phyloP scores from a whole-genome alignment of 352 stramenopile species.

The Pythium periplocum region DNA sequence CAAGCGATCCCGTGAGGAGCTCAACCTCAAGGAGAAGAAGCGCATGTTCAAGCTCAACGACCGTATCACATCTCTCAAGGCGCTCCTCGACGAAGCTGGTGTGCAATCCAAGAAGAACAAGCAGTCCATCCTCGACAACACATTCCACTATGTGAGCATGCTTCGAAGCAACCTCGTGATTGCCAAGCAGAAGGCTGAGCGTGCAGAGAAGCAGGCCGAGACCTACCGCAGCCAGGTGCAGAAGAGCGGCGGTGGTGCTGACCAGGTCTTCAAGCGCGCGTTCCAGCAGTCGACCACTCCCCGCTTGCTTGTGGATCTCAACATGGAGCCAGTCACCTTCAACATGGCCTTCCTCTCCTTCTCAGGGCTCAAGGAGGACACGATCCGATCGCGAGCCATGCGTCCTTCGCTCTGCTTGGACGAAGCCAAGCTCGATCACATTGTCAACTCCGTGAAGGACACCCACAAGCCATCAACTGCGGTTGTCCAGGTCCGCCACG shows the following conservation, averaged over 20 bases:
- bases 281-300: slow-evolving; percentile 64
- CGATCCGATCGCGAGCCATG: slow-evolving; percentile 26
- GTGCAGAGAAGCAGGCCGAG: slow-evolving; percentile 24
- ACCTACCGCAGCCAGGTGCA: slow-evolving; percentile 16
- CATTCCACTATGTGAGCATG: slow-evolving; percentile 22
- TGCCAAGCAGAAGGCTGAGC: slow-evolving; percentile 27
- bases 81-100: slow-evolving; percentile 22
- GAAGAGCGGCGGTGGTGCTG: slow-evolving; percentile 18
- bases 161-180: slow-evolving; percentile 29
- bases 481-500: slow-evolving; percentile 45
- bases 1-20: slow-evolving; percentile 66
- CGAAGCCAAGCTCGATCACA: slow-evolving; percentile 33
- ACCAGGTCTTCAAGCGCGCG: slow-evolving; percentile 53
- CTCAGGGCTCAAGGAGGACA: slow-evolving; percentile 35
- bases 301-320: slow-evolving; percentile 41
- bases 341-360: slow-evolving; percentile 55
- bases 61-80: slow-evolving; percentile 49
- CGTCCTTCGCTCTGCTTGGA: slow-evolving; percentile 47
- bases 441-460: slow-evolving; percentile 37
- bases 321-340: slow-evolving; percentile 43
- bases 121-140: slow-evolving; percentile 34
- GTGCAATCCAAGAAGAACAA: slow-evolving; percentile 38
- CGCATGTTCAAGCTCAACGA: slow-evolving; percentile 89
- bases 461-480: slow-evolving; percentile 35
- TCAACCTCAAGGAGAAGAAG: slow-evolving; percentile 87